Conservation (phyloP, 306 rosid species). For the Medicago ruthenica region DNA sequence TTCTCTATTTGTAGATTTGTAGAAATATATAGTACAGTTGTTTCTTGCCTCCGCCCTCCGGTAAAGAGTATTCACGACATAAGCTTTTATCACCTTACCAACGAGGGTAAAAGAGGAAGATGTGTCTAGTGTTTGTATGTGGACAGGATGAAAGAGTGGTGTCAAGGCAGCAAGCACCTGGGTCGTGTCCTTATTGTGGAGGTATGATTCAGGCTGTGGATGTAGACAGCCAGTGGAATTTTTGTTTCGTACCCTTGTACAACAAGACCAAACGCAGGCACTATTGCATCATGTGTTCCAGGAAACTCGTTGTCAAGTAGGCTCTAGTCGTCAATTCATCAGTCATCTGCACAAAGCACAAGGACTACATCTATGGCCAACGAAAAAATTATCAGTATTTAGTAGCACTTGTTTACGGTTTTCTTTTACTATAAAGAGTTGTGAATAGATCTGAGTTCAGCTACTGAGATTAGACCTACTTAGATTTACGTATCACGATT, state of each 20-base stretch:
- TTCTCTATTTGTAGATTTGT: neutral
- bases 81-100: neutral
- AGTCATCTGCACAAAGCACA: neutral
- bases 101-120: conserved; percentile 25
- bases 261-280: conserved; percentile 67
- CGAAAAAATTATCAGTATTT: too few species aligned
- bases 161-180: conserved; percentile 75
- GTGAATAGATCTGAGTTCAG: neutral
- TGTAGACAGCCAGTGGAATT: conserved; percentile 64
- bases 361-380: neutral
- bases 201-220: conserved; percentile 82
- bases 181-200: conserved; percentile 81
- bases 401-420: neutral
- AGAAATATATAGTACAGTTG: too few species aligned
- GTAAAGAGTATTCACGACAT: neutral
- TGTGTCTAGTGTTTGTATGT: conserved; percentile 92
- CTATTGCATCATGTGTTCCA: conserved; percentile 64
- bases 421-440: neutral
- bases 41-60: neutral
- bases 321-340: neutral
- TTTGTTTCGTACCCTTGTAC: conserved; percentile 74
- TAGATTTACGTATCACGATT: neutral
- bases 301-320: conserved; percentile 50
- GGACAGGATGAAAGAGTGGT: conserved; percentile 72
- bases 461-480: neutral